Conservation (phyloP, 495 filamentous ascomycete species). For the Hyaloscypha finlandica region DNA sequence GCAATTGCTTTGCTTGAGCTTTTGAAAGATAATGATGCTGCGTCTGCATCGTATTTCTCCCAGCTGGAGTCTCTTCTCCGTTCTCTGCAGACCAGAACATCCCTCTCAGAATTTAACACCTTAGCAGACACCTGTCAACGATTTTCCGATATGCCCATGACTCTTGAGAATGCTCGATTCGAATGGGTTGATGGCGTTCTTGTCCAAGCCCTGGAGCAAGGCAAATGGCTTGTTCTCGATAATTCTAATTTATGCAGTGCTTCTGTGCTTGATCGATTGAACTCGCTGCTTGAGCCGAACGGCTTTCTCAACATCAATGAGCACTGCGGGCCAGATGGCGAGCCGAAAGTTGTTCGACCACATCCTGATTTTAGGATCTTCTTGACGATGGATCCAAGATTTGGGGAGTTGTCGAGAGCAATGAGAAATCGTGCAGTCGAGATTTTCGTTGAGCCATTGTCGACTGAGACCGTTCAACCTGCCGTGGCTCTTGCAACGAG, state of each 20-base stretch:
- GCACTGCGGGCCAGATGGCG: constrained; percentile 79
- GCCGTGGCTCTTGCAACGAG: neutral
- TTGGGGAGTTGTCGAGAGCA: constrained; percentile 92
- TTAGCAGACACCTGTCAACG: constrained; percentile 28
- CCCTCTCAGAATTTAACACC: constrained; percentile 18
- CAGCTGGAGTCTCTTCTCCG: constrained; percentile 14
- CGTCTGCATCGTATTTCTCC: constrained; percentile 31
- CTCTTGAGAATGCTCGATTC: constrained; percentile 73
- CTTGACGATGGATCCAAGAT: constrained; percentile 87
- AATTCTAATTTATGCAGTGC: constrained; percentile 96
- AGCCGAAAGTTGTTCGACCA: constrained; percentile 74
- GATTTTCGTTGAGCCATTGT: constrained; percentile 64
- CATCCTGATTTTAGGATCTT: constrained; percentile 92
- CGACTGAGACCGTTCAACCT: neutral
- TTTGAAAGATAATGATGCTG: constrained; percentile 31
- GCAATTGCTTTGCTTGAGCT: constrained; percentile 46
- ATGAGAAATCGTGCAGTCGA: constrained; percentile 97
- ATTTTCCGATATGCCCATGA: constrained; percentile 46
- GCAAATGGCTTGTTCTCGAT: constrained; percentile 91
- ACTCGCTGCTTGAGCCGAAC: constrained; percentile 90
- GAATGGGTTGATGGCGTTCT: constrained; percentile 96
- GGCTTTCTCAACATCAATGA: constrained; percentile 89
- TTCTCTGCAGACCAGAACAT: constrained; percentile 19
- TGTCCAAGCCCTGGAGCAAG: constrained; percentile 80
- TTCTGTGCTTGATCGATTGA: constrained; percentile 91